Conservation (phyloP, 2,329 filamentous ascomycete species). For the Didymella keratinophila region DNA sequence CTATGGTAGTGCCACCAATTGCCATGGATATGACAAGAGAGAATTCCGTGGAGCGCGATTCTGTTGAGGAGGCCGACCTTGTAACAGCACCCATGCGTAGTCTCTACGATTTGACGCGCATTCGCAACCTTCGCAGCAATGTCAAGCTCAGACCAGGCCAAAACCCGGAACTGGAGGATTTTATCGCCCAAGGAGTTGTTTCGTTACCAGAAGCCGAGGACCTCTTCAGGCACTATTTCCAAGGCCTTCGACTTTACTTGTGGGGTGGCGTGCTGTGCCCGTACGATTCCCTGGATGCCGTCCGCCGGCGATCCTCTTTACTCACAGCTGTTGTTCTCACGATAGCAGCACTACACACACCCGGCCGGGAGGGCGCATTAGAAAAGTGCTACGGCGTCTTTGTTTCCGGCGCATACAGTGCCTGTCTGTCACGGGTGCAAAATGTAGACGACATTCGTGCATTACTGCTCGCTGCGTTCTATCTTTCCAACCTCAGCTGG, state of each 20-base stretch:
- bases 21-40: slow-evolving; percentile 49
- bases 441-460: slow-evolving; percentile 52
- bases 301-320: slow-evolving; percentile 42
- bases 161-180: slow-evolving; percentile 41
- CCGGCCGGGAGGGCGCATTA: slow-evolving; percentile 37
- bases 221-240: slow-evolving; percentile 41
- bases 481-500: slow-evolving; percentile 52
- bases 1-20: slow-evolving; percentile 40
- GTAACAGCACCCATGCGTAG: slow-evolving; percentile 46
- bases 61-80: slow-evolving; percentile 36
- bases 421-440: slow-evolving; percentile 47
- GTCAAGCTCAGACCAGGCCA: slow-evolving; percentile 34
- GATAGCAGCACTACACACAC: slow-evolving; percentile 42
- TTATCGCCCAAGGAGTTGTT: slow-evolving; percentile 44
- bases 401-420: slow-evolving; percentile 43
- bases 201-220: slow-evolving; percentile 39
- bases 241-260: slow-evolving; percentile 43
- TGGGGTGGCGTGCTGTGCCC: slow-evolving; percentile 46
- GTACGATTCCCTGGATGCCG: slow-evolving; percentile 40
- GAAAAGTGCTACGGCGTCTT: slow-evolving; percentile 47
- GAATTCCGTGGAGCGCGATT: slow-evolving; percentile 42
- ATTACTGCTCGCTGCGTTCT: slow-evolving; percentile 52
- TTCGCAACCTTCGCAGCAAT: slow-evolving; percentile 44
- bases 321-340: slow-evolving; percentile 44
- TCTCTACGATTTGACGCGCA: slow-evolving; percentile 45